Evolutionary conservation across 1,284 basidiomycete genomes (phyloP).

Genomic region (Laetiporus sulphureus): DNA sequence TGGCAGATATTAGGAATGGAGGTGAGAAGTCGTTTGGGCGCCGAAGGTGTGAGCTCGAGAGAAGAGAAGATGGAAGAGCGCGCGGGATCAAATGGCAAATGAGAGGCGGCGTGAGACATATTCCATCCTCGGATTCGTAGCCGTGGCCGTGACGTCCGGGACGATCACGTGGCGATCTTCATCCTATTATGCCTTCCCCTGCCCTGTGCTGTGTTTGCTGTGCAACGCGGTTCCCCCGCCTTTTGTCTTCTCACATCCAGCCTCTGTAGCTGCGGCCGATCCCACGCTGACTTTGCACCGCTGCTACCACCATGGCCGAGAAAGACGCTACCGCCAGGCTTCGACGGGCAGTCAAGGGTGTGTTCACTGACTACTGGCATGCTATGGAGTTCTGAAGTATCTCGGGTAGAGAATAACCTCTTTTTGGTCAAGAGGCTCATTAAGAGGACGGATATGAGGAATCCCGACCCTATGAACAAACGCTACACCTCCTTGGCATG

Average conservation of each 20-base stretch:
- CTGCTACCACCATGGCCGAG: slow-evolving; percentile 54
- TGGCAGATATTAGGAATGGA: too few species aligned
- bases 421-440: slow-evolving; percentile 81
- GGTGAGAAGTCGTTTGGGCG: too few species aligned
- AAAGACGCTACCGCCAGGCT: slow-evolving; percentile 71
- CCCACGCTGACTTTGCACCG: slow-evolving; percentile 8
- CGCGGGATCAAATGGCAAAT: too few species aligned
- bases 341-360: slow-evolving; percentile 75
- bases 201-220: slow-evolving; percentile 15
- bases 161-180: slow-evolving; percentile 5
- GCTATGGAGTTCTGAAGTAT: slow-evolving; percentile 12
- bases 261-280: slow-evolving; percentile 7
- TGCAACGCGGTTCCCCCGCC: slow-evolving; percentile 14
- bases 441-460: slow-evolving; percentile 80
- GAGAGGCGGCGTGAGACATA: too few species aligned
- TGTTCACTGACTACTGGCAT: slow-evolving; percentile 13
- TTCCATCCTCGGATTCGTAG: too few species aligned
- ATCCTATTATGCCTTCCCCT: slow-evolving; percentile 10
- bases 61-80: not conserved
- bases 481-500: slow-evolving; percentile 84
- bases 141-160: slow-evolving; percentile 7
- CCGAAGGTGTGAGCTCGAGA: slow-evolving; percentile 5
- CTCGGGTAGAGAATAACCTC: slow-evolving; percentile 77
- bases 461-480: slow-evolving; percentile 69
- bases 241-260: slow-evolving; percentile 13